Percentiles rank a stretch among this genome's conserved stretches.
phyloP scores from a whole-genome alignment of 1,284 basidiomycete species.

The Pseudozyma pruni region DNA sequence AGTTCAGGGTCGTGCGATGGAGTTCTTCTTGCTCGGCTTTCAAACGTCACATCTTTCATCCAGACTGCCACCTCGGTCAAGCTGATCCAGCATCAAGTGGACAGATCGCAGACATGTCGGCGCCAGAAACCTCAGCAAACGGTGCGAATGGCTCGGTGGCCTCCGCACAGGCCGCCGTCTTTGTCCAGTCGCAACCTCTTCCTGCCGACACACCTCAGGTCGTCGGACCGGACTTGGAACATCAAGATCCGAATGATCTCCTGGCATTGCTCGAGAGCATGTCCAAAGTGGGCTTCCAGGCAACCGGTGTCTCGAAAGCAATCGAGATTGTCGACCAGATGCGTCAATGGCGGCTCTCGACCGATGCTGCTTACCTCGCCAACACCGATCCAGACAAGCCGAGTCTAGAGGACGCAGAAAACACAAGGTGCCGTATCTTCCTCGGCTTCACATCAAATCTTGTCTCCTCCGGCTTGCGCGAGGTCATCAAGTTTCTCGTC shows the following conservation, averaged over 20 bases:
- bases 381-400: slow-evolving; percentile 47
- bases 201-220: slow-evolving; percentile 70
- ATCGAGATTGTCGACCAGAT: slow-evolving; percentile 90
- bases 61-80: not conserved
- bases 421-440: slow-evolving; percentile 85
- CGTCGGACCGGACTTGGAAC: slow-evolving; percentile 86
- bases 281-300: slow-evolving; percentile 93
- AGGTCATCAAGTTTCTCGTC: slow-evolving; percentile 90
- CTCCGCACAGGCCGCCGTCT: slow-evolving; percentile 55
- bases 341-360: slow-evolving; percentile 68
- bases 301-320: slow-evolving; percentile 86
- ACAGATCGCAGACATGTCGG: too few species aligned
- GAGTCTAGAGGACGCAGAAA: slow-evolving; percentile 71
- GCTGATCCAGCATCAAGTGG: not conserved
- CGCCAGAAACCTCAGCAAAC: slow-evolving; percentile 1
- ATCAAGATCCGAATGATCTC: slow-evolving; percentile 75
- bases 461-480: slow-evolving; percentile 95
- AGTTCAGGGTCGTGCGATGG: slow-evolving; percentile 19
- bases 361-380: slow-evolving; percentile 40
- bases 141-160: slow-evolving; percentile 15
- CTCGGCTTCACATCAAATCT: slow-evolving; percentile 98
- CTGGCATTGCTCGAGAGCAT: slow-evolving; percentile 79
- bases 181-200: slow-evolving; percentile 49
- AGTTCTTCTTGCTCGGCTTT: slow-evolving; percentile 8
- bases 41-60: not conserved